Evolutionary conservation across 495 filamentous ascomycete species (phyloP).

Genomic region (Aspergillus affinis): DNA sequence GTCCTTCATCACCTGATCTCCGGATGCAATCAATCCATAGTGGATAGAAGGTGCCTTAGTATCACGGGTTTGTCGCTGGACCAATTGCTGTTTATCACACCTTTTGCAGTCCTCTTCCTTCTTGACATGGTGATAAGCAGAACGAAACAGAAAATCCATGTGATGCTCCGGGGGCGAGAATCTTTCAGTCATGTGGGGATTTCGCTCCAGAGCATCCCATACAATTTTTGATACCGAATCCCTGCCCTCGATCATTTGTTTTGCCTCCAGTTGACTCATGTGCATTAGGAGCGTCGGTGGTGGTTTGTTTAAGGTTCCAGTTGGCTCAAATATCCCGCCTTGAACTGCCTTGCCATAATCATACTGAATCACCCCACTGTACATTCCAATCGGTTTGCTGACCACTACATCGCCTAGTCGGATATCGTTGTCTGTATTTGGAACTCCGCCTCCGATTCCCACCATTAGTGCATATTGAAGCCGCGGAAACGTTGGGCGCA

Average conservation of each 20-base stretch:
- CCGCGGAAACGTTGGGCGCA: too few relatives aligned
- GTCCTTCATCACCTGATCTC: conserved; percentile 31
- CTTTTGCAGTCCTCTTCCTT: conserved; percentile 13
- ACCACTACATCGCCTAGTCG: conserved; percentile 31
- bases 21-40: conserved; percentile 25
- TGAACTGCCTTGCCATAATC: conserved; percentile 5
- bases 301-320: conserved; percentile 22
- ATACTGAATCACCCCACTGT: conserved; percentile 6
- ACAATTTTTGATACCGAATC: conserved; percentile 32
- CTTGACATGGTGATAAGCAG: conserved; percentile 18
- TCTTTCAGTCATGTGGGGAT: conserved; percentile 10
- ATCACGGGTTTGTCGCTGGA: conserved; percentile 8
- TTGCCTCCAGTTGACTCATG: conserved; percentile 20
- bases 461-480: conserved; percentile 23
- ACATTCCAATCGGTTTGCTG: conserved; percentile 1
- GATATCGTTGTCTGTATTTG: conserved; percentile 18
- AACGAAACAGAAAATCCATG: conserved; percentile 25
- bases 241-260: conserved; percentile 10
- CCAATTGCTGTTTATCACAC: conserved; percentile 19
- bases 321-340: conserved; percentile 1
- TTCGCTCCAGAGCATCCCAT: conserved; percentile 18
- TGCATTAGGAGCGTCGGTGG: conserved; percentile 19
- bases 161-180: conserved; percentile 16
- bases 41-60: conserved; percentile 16
- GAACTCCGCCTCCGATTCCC: conserved; percentile 42